Conservation (phyloP, 768 basidiomycete genomes). For the Amanita thiersii region DNA sequence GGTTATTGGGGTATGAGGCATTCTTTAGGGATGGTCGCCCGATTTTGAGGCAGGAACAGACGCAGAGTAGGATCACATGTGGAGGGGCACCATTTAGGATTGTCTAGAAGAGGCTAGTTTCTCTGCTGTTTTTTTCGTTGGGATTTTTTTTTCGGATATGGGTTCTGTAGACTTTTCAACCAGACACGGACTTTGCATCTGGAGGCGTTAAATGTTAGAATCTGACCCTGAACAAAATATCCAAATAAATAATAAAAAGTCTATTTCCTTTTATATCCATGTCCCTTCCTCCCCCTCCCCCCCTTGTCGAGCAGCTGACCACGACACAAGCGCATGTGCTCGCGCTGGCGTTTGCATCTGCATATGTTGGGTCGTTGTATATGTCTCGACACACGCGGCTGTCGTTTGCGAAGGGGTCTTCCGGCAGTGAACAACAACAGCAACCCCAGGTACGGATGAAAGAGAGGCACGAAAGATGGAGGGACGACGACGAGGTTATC, state of each 20-base stretch:
- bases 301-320: not conserved
- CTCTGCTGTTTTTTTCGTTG: too few relatives aligned
- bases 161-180: too few relatives aligned
- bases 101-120: not conserved
- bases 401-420: not conserved
- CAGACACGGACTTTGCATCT: too few relatives aligned
- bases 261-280: not conserved
- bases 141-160: too few relatives aligned
- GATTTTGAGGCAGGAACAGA: not conserved
- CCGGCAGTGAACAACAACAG: constrained; percentile 3
- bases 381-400: constrained; percentile 5
- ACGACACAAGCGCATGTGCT: constrained; percentile 4
- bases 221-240: not conserved
- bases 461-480: constrained; percentile 40
- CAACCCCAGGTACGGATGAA: constrained; percentile 17
- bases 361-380: constrained; percentile 8
- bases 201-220: too few relatives aligned
- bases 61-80: not conserved
- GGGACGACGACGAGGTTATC: constrained; percentile 85
- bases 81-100: not conserved
- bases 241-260: not conserved
- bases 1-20: not conserved
- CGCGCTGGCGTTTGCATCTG: constrained; percentile 4
- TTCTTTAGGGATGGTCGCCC: not conserved
- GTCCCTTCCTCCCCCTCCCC: not conserved